Evolutionary conservation across 345 rosid species (phyloP).

Genomic region (Raphanus raphanistrum): DNA sequence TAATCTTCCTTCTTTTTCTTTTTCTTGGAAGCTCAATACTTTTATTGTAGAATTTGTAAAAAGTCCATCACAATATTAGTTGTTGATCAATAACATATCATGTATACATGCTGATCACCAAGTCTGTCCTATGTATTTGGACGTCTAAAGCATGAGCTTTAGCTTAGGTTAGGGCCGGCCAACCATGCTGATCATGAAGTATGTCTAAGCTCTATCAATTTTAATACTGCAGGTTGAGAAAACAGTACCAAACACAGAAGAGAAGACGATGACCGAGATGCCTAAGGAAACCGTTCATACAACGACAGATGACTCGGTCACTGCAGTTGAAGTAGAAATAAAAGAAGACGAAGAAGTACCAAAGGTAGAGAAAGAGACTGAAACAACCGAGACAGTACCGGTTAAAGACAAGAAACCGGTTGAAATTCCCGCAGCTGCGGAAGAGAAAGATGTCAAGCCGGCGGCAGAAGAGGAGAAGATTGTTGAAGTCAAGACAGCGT

Average conservation of each 20-base stretch:
- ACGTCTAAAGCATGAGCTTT: background rate
- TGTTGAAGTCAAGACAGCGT: slow-evolving; percentile 40
- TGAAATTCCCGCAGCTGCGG: background rate
- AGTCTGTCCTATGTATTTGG: background rate
- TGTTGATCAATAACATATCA: background rate
- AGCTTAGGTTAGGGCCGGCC: background rate
- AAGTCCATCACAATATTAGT: background rate
- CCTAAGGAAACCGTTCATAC: slow-evolving; percentile 27
- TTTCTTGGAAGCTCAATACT: background rate
- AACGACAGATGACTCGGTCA: slow-evolving; percentile 24
- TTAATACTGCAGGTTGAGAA: slow-evolving; percentile 23
- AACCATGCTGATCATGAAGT: background rate
- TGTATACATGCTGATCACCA: background rate
- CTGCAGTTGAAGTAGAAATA: slow-evolving; percentile 45
- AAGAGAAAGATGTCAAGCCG: slow-evolving; percentile 30
- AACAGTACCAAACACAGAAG: slow-evolving; percentile 35
- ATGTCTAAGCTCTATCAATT: background rate
- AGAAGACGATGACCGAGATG: slow-evolving; percentile 35
- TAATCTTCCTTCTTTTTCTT: slow-evolving; percentile 21
- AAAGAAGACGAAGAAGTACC: slow-evolving; percentile 41
- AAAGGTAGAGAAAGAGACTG: slow-evolving; percentile 25
- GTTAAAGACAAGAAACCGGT: slow-evolving; percentile 16
- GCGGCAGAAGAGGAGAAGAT: slow-evolving; percentile 17
- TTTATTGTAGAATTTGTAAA: background rate
- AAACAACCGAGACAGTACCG: slow-evolving; percentile 23